Evolutionary conservation across 805 yeast species (phyloP).

Genomic region (Torulaspora microellipsoides): DNA sequence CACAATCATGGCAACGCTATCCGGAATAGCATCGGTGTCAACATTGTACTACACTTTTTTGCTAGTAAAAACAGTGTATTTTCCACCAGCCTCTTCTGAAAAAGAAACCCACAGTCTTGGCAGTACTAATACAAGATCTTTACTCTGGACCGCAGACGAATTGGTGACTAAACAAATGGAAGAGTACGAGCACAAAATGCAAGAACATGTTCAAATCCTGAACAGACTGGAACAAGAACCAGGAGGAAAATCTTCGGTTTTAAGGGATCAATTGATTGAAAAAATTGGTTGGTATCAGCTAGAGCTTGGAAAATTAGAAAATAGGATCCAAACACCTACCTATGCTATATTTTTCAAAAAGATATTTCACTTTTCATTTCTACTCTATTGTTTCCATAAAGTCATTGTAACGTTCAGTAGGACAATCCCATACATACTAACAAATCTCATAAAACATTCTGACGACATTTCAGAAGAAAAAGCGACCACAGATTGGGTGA

Average conservation of each 20-base stretch:
- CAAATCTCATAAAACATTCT: conserved; percentile 18
- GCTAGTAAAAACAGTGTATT: conserved; percentile 9
- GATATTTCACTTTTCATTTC: conserved; percentile 23
- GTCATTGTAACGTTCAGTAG: conserved; percentile 30
- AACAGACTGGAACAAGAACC: conserved; percentile 16
- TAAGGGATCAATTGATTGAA: conserved; percentile 23
- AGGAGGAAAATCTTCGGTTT: conserved; percentile 9
- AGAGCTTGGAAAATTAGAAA: conserved; percentile 22
- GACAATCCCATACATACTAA: conserved; percentile 26
- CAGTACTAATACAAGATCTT: conserved; percentile 12
- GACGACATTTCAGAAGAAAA: conserved; percentile 18
- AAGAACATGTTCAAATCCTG: conserved; percentile 17
- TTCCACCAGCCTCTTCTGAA: background rate
- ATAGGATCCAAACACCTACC: conserved; percentile 15
- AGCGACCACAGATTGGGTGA: conserved; percentile 16
- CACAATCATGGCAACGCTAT: conserved; percentile 30
- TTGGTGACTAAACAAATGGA: conserved; percentile 16
- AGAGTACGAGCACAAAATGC: conserved; percentile 20
- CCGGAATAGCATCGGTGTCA: conserved; percentile 34
- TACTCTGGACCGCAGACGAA: conserved; percentile 26
- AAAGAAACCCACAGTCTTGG: conserved; percentile 5
- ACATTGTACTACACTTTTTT: conserved; percentile 28
- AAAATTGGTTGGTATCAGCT: conserved; percentile 27
- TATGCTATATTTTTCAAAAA: conserved; percentile 15
- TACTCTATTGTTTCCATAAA: conserved; percentile 38